phyloP scores from a whole-genome alignment of 345 rosid species.

The thale cress (Arabidopsis thaliana) region TAIR10.1 NC_003071.7:7435501-7436000 shows the following conservation, averaged over 20 bases:
- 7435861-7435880: constrained; percentile 75
- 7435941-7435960: constrained; percentile 81
- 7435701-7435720: constrained; percentile 56
- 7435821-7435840: constrained; percentile 33
- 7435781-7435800: neutral
- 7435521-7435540: constrained; percentile 12
- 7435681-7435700: constrained; percentile 78
- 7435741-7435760: constrained; percentile 74
- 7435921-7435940: constrained; percentile 82
- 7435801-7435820: neutral
- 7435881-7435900: constrained; percentile 69
- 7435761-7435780: constrained; percentile 48
- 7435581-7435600: constrained; percentile 52
- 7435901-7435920: constrained; percentile 77
- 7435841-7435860: constrained; percentile 69
- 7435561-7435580: neutral
- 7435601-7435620: constrained; percentile 81
- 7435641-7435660: constrained; percentile 80
- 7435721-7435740: constrained; percentile 57
- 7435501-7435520: constrained; percentile 81
- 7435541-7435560: constrained; percentile 23
- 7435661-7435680: constrained; percentile 88
- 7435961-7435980: constrained; percentile 78
- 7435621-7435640: constrained; percentile 71
- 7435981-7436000: constrained; percentile 80